Percentiles rank a stretch among this genome's conserved stretches.
Evolutionary conservation across 2,329 filamentous ascomycete genomes (phyloP).

Genomic region (Pseudogymnoascus pannorum): DNA sequence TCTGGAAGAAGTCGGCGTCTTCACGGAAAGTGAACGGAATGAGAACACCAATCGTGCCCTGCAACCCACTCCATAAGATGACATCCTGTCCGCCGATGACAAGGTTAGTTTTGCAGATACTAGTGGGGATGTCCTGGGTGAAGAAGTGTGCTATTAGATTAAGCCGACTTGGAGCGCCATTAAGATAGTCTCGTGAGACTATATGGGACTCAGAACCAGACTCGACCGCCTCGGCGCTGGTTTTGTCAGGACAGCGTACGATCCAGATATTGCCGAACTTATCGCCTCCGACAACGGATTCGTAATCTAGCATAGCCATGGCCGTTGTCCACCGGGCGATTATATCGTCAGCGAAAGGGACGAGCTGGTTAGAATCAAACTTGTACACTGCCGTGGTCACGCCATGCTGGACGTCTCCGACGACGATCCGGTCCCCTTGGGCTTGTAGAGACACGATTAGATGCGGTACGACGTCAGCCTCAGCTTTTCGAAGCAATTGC

Average conservation of each 20-base stretch:
- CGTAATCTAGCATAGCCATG: slow-evolving; percentile 92
- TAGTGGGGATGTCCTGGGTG: slow-evolving; percentile 85
- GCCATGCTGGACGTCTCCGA: slow-evolving; percentile 86
- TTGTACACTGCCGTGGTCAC: slow-evolving; percentile 92
- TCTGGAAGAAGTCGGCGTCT: slow-evolving; percentile 97
- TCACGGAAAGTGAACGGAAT: slow-evolving; percentile 87
- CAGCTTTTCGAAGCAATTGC: slow-evolving; percentile 84
- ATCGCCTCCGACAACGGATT: slow-evolving; percentile 88
- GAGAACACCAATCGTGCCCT: slow-evolving; percentile 87
- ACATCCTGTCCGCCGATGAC: slow-evolving; percentile 89
- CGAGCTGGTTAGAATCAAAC: slow-evolving; percentile 79
- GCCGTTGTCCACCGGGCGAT: slow-evolving; percentile 86
- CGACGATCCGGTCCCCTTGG: slow-evolving; percentile 83
- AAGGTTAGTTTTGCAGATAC: slow-evolving; percentile 79
- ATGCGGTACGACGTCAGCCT: slow-evolving; percentile 69
- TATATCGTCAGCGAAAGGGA: slow-evolving; percentile 90
- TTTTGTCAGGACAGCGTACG: slow-evolving; percentile 76
- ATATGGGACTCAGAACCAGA: slow-evolving; percentile 84
- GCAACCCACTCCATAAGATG: slow-evolving; percentile 86
- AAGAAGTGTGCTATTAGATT: slow-evolving; percentile 83
- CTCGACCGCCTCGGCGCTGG: slow-evolving; percentile 84
- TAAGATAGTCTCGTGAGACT: slow-evolving; percentile 80
- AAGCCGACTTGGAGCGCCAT: slow-evolving; percentile 78
- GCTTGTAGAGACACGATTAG: slow-evolving; percentile 84
- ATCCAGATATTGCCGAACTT: slow-evolving; percentile 98